phyloP scores from a whole-genome alignment of 805 yeast species.

The Wickerhamomyces chambardii region DNA sequence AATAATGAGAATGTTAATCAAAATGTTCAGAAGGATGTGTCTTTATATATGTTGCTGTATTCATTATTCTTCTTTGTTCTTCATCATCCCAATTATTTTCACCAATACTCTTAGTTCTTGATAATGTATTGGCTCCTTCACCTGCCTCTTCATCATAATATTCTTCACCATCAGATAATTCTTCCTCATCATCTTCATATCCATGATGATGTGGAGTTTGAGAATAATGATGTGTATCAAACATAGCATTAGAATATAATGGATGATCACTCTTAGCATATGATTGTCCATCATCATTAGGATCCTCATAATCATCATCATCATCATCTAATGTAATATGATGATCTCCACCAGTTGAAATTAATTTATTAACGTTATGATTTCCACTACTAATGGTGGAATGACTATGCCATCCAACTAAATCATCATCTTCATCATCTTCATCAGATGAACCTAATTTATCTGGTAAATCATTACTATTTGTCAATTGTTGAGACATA shows the following conservation, averaged over 20 bases:
- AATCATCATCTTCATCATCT: slow-evolving; percentile 22
- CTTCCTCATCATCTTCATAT: slow-evolving; percentile 12
- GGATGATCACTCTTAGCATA: slow-evolving; percentile 57
- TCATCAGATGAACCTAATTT: slow-evolving; percentile 52
- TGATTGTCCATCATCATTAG: slow-evolving; percentile 74
- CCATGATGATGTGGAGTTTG: slow-evolving; percentile 1
- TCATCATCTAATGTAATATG: slow-evolving; percentile 23
- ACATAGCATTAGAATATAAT: slow-evolving; percentile 28
- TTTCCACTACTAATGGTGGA: too few relatives aligned
- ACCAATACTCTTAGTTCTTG: slow-evolving; percentile 26
- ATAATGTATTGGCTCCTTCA: slow-evolving; percentile 22
- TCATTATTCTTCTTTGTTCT: slow-evolving; percentile 20
- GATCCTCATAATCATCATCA: slow-evolving; percentile 69
- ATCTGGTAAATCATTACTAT: slow-evolving; percentile 43
- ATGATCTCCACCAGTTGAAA: background rate
- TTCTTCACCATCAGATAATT: slow-evolving; percentile 11
- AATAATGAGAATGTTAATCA: too few relatives aligned
- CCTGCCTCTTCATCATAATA: slow-evolving; percentile 23
- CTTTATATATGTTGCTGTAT: slow-evolving; percentile 20
- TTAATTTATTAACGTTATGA: too few relatives aligned
- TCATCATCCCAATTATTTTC: slow-evolving; percentile 25
- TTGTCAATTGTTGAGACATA: slow-evolving; percentile 69
- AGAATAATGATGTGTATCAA: slow-evolving; percentile 4
- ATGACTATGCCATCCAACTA: slow-evolving; percentile 12
- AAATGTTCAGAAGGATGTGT: slow-evolving; percentile 4